Conservation (phyloP, 129 eudicot species). For the Chrysanthemum lavandulifolium region DNA sequence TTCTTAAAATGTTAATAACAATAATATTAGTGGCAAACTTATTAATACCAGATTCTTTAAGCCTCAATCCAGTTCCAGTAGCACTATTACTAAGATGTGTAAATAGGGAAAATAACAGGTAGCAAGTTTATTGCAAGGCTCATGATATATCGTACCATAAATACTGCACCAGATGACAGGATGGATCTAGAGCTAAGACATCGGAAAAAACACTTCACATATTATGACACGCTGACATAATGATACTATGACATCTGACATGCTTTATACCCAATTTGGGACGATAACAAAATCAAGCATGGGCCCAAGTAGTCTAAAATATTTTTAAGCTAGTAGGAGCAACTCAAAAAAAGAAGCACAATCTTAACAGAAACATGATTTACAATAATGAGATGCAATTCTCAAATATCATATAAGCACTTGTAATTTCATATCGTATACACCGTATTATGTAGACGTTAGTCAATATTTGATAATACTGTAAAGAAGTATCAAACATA, state of each 20-base stretch:
- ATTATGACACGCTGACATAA: not conserved
- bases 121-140: too few species aligned
- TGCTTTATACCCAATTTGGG: too few species aligned
- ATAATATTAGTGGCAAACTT: too few species aligned
- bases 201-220: not conserved
- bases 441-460: not conserved
- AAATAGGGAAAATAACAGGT: too few species aligned
- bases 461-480: not conserved
- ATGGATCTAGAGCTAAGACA: too few species aligned
- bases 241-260: not conserved
- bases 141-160: too few species aligned
- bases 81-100: too few species aligned
- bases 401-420: not conserved
- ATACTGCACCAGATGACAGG: too few species aligned
- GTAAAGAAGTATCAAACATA: not conserved
- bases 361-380: not conserved
- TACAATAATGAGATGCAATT: not conserved
- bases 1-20: not conserved
- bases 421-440: constrained; percentile 2
- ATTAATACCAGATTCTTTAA: too few species aligned
- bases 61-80: too few species aligned
- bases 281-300: too few species aligned
- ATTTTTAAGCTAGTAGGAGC: not conserved
- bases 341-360: not conserved
- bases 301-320: too few species aligned